A percentile compares a stretch with the other conserved stretches of the same genome.
Conservation (phyloP, 495 filamentous ascomycete genomes). For the Penicillium fimorum region DNA sequence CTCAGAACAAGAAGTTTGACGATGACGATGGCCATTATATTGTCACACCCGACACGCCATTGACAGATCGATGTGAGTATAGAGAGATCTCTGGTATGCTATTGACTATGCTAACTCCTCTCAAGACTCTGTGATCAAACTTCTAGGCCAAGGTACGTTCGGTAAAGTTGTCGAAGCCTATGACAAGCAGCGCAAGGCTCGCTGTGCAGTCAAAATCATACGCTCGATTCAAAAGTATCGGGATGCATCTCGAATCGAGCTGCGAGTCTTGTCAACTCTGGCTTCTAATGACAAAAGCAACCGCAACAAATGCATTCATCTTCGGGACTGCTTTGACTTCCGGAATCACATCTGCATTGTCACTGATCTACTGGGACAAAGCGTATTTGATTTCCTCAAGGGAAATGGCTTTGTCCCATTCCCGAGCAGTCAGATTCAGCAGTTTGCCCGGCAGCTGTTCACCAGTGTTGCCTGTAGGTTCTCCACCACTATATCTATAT, state of each 20-base stretch:
- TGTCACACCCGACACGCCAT: constrained; percentile 73
- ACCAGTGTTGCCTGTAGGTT: constrained; percentile 97
- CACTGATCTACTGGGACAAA: constrained; percentile 92
- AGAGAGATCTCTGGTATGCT: not conserved
- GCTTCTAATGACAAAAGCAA: constrained; percentile 88
- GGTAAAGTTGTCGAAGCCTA: constrained; percentile 95
- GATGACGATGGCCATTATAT: constrained; percentile 98
- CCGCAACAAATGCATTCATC: constrained; percentile 93
- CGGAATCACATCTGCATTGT: constrained; percentile 98
- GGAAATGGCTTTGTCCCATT: constrained; percentile 92
- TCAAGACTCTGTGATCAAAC: constrained; percentile 77
- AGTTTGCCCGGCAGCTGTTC: constrained; percentile 89
- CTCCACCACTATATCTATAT: not conserved
- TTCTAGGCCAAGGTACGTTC: constrained; percentile 95
- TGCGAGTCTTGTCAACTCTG: constrained; percentile 87
- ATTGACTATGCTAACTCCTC: constrained; percentile 14
- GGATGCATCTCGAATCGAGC: constrained; percentile 93
- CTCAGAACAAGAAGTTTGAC: constrained; percentile 66
- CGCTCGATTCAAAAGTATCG: constrained; percentile 97
- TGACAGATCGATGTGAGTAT: constrained; percentile 86
- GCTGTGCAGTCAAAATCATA: constrained; percentile 96
- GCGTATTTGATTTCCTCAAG: constrained; percentile 98
- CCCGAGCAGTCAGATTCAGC: constrained; percentile 98
- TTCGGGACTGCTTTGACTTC: constrained; percentile 96
- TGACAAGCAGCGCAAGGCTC: constrained; percentile 69